phyloP scores from a whole-genome alignment of 352 stramenopile species.

The Blastocystis sp. region DNA sequence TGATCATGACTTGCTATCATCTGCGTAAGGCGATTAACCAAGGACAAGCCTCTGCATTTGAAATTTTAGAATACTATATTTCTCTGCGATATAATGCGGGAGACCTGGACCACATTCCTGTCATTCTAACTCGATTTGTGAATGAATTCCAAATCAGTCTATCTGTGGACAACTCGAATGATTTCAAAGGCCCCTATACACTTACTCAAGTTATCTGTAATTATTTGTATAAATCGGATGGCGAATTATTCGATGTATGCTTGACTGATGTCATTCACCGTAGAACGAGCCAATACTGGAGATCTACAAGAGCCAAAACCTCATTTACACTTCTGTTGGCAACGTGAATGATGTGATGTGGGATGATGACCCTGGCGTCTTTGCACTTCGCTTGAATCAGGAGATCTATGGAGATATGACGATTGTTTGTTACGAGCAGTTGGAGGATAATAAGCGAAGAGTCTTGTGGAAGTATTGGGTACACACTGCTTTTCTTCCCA shows the following conservation, averaged over 20 bases:
- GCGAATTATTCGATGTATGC: not conserved
- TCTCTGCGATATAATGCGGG: not conserved
- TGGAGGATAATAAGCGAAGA: not conserved
- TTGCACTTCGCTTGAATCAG: not conserved
- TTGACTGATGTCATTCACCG: not conserved
- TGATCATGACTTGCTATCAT: slow-evolving; percentile 45
- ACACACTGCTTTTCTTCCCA: slow-evolving; percentile 29
- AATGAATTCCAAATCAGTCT: slow-evolving; percentile 39
- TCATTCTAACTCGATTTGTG: not conserved
- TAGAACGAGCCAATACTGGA: slow-evolving; percentile 7
- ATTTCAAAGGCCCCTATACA: slow-evolving; percentile 34
- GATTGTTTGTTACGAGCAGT: slow-evolving; percentile 31
- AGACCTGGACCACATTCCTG: slow-evolving; percentile 25
- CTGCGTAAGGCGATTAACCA: not conserved
- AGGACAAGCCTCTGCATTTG: not conserved
- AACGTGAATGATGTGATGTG: slow-evolving; percentile 3
- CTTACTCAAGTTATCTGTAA: slow-evolving; percentile 48
- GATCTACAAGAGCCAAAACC: slow-evolving; percentile 23
- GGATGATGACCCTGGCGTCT: slow-evolving; percentile 10
- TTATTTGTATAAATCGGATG: slow-evolving; percentile 12
- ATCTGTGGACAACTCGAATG: not conserved
- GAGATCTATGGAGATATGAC: slow-evolving; percentile 48
- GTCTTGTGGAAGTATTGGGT: slow-evolving; percentile 38
- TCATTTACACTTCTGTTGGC: not conserved
- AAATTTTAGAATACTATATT: slow-evolving; percentile 33